A percentile compares a stretch with the other conserved stretches of the same genome.
These are phyloP conservation scores for Bidens hawaiensis DNA, from an alignment of 140 eudicot species.

Conservation along the genomic window DNA sequence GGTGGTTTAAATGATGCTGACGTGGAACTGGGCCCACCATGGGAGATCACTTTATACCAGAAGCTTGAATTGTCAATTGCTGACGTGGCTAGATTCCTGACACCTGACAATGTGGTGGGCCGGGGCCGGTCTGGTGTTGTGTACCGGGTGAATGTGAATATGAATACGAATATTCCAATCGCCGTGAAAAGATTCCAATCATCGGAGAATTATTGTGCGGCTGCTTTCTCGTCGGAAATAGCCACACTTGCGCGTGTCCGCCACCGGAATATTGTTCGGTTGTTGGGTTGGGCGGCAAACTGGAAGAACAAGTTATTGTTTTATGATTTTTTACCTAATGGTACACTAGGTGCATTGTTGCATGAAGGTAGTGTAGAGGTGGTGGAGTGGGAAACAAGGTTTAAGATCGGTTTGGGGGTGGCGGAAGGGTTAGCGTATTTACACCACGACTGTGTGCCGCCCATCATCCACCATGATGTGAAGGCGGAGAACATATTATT, in stretches of 20 bases:
- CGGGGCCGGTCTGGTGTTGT: conserved; percentile 73
- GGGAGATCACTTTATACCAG: conserved; percentile 94
- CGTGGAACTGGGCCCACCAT: conserved; percentile 80
- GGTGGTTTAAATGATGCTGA: conserved; percentile 50
- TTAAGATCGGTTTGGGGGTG: conserved; percentile 87
- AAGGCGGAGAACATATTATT: conserved; percentile 73
- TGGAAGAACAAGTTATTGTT: conserved; percentile 68
- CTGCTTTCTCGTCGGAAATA: conserved; percentile 81
- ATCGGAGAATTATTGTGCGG: conserved; percentile 52
- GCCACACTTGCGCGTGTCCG: conserved; percentile 77
- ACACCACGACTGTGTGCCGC: conserved; percentile 87
- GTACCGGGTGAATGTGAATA: conserved; percentile 48
- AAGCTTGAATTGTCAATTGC: conserved; percentile 76
- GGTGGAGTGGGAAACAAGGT: conserved; percentile 71
- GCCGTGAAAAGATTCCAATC: conserved; percentile 71
- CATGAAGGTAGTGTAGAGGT: conserved; percentile 50
- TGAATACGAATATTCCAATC: conserved; percentile 44
- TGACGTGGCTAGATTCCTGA: conserved; percentile 62
- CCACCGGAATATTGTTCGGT: conserved; percentile 72
- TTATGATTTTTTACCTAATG: conserved; percentile 75
- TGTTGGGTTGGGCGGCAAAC: conserved; percentile 90
- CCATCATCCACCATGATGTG: conserved; percentile 90
- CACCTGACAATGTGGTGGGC: conserved; percentile 64
- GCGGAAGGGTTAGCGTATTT: conserved; percentile 89
- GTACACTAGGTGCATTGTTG: conserved; percentile 64